Evolutionary conservation across 2,329 filamentous ascomycete species (phyloP).

Genomic region (Aspergillus calidoustus): DNA sequence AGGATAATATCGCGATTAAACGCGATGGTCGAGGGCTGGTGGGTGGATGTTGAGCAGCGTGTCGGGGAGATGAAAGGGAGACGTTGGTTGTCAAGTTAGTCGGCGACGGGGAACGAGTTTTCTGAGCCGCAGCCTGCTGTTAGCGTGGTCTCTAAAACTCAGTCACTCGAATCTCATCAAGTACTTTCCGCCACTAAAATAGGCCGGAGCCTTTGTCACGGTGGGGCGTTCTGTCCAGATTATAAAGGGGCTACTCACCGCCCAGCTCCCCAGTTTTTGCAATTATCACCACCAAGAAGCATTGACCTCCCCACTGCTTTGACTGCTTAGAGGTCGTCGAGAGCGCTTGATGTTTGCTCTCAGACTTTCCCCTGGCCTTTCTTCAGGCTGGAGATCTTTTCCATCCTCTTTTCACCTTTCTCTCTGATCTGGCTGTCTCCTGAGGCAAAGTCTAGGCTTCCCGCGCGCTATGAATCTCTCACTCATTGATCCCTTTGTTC

Average conservation of each 20-base stretch:
- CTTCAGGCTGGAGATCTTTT: slow-evolving; percentile 29
- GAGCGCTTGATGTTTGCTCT: slow-evolving; percentile 32
- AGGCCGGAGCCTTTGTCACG: too few relatives aligned
- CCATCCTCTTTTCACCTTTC: slow-evolving; percentile 2
- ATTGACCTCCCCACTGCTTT: slow-evolving; percentile 14
- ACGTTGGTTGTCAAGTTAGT: slow-evolving; percentile 46
- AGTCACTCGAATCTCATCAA: slow-evolving; percentile 11
- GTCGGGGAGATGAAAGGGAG: slow-evolving; percentile 48
- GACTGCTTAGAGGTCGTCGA: slow-evolving; percentile 14
- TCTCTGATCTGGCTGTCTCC: slow-evolving; percentile 2
- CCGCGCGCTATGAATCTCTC: slow-evolving; percentile 68
- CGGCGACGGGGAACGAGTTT: slow-evolving; percentile 46
- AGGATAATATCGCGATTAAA: slow-evolving; percentile 48
- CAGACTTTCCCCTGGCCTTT: slow-evolving; percentile 30
- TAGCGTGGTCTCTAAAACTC: slow-evolving; percentile 31
- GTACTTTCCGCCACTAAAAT: slow-evolving; percentile 13
- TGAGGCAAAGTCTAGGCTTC: neutral
- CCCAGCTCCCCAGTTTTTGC: slow-evolving; percentile 24
- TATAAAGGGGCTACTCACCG: slow-evolving; percentile 30
- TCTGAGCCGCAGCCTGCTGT: slow-evolving; percentile 37
- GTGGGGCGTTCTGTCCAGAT: slow-evolving; percentile 9
- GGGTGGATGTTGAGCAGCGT: slow-evolving; percentile 36
- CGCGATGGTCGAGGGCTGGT: slow-evolving; percentile 44
- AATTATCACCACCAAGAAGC: slow-evolving; percentile 11
- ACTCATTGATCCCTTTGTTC: slow-evolving; percentile 71